Conservation (phyloP, 2,329 filamentous ascomycete species). For the Colletotrichum musicola region DNA sequence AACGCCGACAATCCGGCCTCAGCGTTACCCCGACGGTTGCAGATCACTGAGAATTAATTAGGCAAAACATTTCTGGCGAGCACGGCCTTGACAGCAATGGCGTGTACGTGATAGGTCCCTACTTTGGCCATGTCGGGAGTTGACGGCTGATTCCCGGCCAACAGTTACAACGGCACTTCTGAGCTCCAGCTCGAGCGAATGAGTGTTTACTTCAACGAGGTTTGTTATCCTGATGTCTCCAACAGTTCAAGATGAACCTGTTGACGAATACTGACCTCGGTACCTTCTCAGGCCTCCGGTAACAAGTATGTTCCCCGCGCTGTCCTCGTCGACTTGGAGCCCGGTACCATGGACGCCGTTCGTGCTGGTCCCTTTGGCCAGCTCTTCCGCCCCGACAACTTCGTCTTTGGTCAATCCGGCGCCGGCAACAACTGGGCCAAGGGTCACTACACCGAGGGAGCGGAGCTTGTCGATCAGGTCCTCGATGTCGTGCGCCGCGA, state of each 20-base stretch:
- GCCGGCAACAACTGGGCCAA: slow-evolving; percentile 99
- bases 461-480: slow-evolving; percentile 97
- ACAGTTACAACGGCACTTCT: slow-evolving; percentile 95
- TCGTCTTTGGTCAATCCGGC: slow-evolving; percentile 99
- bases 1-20: slow-evolving; percentile 23
- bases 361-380: slow-evolving; percentile 97
- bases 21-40: slow-evolving; percentile 5
- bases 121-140: slow-evolving; percentile 29
- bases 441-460: slow-evolving; percentile 99
- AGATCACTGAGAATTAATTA: slow-evolving; percentile 57
- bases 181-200: slow-evolving; percentile 99
- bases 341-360: slow-evolving; percentile 99
- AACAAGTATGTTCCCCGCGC: slow-evolving; percentile 99
- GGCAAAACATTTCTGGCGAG: slow-evolving; percentile 88
- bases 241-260: slow-evolving; percentile 15
- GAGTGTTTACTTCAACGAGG: slow-evolving; percentile 98
- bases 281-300: slow-evolving; percentile 77
- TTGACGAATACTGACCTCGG: slow-evolving; percentile 32
- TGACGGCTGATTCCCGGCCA: slow-evolving; percentile 45
- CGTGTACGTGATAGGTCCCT: slow-evolving; percentile 74
- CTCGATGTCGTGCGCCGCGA: slow-evolving; percentile 98
- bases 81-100: slow-evolving; percentile 98
- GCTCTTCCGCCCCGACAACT: slow-evolving; percentile 99
- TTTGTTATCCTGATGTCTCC: slow-evolving; percentile 46
- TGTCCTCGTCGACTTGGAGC: slow-evolving; percentile 99